Evolutionary conservation across 345 rosid species (phyloP).

Genomic region (Gossypium longicalyx): DNA sequence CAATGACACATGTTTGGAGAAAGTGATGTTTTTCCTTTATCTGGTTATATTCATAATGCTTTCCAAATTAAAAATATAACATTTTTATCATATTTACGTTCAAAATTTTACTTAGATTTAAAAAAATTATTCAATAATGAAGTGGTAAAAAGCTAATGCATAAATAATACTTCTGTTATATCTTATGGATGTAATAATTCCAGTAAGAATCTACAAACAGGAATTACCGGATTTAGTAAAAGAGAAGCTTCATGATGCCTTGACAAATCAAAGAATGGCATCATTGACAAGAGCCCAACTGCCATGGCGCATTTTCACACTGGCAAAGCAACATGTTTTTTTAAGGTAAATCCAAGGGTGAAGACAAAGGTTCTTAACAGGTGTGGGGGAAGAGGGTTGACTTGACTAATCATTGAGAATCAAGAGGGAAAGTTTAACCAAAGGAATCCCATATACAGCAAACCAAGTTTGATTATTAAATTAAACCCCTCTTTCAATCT

Average conservation of each 20-base stretch:
- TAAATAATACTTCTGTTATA: too few relatives aligned
- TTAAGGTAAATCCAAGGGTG: background rate
- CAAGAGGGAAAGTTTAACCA: background rate
- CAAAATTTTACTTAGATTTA: too few relatives aligned
- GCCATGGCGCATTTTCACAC: background rate
- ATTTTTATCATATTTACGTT: background rate
- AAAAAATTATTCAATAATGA: too few relatives aligned
- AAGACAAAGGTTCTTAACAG: background rate
- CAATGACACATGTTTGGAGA: background rate
- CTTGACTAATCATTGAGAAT: conserved; percentile 2
- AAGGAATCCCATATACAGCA: background rate
- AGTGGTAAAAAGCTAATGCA: too few relatives aligned
- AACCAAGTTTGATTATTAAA: background rate
- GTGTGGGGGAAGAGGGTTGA: background rate
- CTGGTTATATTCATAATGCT: background rate
- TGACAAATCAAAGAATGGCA: background rate
- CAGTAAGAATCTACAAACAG: background rate
- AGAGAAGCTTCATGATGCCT: background rate
- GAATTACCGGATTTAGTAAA: background rate
- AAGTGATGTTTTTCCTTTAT: too few relatives aligned
- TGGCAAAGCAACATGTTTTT: background rate
- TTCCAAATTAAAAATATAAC: background rate
- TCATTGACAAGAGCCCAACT: background rate
- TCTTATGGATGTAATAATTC: background rate
- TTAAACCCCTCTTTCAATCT: background rate